A percentile compares a stretch with the other conserved stretches of the same genome.
phyloP scores from a whole-genome alignment of 768 basidiomycete genomes.

The Boletus reticulatus region DNA sequence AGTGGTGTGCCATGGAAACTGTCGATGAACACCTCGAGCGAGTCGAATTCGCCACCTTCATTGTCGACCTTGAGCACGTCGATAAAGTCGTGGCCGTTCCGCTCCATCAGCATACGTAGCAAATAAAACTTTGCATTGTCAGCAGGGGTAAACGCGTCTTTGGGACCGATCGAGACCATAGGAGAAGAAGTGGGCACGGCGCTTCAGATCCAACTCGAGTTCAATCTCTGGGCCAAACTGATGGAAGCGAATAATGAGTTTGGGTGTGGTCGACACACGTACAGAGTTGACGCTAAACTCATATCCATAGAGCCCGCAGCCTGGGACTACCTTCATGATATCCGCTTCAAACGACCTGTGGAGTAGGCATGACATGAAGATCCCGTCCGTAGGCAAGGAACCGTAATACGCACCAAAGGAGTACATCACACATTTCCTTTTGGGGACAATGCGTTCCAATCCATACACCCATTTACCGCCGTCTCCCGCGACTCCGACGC shows the following conservation, averaged over 20 bases:
- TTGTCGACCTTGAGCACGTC: conserved; percentile 56
- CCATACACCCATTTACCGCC: conserved; percentile 54
- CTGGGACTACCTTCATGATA: conserved; percentile 1
- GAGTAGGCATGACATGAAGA: too few species aligned
- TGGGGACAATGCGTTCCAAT: conserved; percentile 41
- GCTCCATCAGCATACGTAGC: conserved; percentile 55
- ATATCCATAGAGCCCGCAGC: conserved; percentile 43
- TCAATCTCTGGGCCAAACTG: conserved; percentile 37
- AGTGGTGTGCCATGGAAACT: conserved; percentile 43
- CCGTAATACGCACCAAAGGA: conserved; percentile 40
- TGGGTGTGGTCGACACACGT: background rate
- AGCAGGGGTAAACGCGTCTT: conserved; percentile 32
- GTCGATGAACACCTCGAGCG: conserved; percentile 49
- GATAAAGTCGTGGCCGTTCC: conserved; percentile 63
- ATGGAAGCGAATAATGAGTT: background rate
- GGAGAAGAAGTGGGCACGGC: conserved; percentile 44
- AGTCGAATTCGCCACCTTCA: conserved; percentile 66
- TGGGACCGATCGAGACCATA: conserved; percentile 40
- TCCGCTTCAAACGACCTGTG: conserved; percentile 20
- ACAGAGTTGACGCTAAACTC: conserved; percentile 35
- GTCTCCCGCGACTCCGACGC: conserved; percentile 50
- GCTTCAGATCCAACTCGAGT: conserved; percentile 23
- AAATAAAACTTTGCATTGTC: too few species aligned
- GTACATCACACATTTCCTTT: conserved; percentile 48
- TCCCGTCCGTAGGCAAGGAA: background rate